These are phyloP conservation scores for Candida nanaspora DNA, from an alignment of 805 yeast species.

Conservation along the genomic window DNA sequence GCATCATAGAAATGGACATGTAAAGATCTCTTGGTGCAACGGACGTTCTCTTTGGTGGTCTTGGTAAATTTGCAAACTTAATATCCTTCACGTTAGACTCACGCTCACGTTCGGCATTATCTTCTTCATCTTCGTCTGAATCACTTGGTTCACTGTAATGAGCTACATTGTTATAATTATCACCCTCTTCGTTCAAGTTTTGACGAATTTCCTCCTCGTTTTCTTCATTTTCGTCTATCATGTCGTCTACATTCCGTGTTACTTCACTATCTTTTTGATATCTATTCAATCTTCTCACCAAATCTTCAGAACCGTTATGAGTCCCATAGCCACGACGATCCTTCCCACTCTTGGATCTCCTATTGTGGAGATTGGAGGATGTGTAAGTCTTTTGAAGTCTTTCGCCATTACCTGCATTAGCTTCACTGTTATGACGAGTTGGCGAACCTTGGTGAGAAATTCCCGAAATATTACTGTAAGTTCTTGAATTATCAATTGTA, in stretches of 20 bases:
- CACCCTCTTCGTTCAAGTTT: constrained; percentile 4
- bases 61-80: constrained; percentile 55
- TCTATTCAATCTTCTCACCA: constrained; percentile 15
- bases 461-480: constrained; percentile 2
- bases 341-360: not conserved
- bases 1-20: constrained; percentile 76
- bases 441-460: not conserved
- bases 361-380: not conserved
- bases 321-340: constrained; percentile 15
- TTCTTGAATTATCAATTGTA: constrained; percentile 17
- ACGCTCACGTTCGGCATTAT: not conserved
- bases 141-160: constrained; percentile 41
- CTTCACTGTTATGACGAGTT: no score
- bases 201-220: constrained; percentile 5
- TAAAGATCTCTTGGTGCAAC: constrained; percentile 79
- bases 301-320: constrained; percentile 26
- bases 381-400: not conserved
- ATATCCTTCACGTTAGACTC: constrained; percentile 27
- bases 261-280: constrained; percentile 5
- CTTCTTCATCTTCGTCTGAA: constrained; percentile 14
- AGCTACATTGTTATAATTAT: constrained; percentile 10
- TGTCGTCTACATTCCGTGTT: constrained; percentile 6
- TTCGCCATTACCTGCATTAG: no score
- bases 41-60: constrained; percentile 35
- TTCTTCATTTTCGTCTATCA: constrained; percentile 12